Conservation (phyloP, 2,329 filamentous ascomycete species). For the Aspergillus transmontanensis region DNA sequence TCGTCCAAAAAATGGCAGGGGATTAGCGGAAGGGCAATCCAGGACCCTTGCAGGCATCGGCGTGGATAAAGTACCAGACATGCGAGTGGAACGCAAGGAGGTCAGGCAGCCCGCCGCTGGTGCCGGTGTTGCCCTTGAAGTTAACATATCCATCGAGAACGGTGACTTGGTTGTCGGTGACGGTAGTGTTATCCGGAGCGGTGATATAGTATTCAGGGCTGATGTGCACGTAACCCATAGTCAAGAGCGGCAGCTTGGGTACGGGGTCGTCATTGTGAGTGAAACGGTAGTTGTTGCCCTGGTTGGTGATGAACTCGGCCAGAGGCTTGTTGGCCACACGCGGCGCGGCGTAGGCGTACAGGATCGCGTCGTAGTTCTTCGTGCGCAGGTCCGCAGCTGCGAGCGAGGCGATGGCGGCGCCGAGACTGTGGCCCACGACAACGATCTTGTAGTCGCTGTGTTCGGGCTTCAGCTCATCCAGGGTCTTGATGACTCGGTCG, state of each 20-base stretch:
- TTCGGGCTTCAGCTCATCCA: slow-evolving; percentile 27
- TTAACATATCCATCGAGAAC: slow-evolving; percentile 27
- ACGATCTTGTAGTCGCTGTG: slow-evolving; percentile 44
- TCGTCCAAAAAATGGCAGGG: background rate
- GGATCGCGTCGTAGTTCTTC: slow-evolving; percentile 51
- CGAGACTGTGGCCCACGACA: slow-evolving; percentile 67
- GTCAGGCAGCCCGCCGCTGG: slow-evolving; percentile 18
- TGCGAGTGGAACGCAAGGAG: slow-evolving; percentile 23
- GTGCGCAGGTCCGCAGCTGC: slow-evolving; percentile 60
- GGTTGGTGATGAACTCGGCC: slow-evolving; percentile 55
- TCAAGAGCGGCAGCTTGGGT: slow-evolving; percentile 64
- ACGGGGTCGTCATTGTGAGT: slow-evolving; percentile 70
- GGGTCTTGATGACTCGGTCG: slow-evolving; percentile 36
- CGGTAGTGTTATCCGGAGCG: slow-evolving; percentile 27
- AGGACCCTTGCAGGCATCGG: slow-evolving; percentile 23
- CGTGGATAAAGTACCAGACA: slow-evolving; percentile 29
- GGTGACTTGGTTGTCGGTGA: slow-evolving; percentile 22
- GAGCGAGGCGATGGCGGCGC: slow-evolving; percentile 65
- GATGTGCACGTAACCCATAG: slow-evolving; percentile 66
- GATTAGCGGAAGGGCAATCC: slow-evolving; percentile 16
- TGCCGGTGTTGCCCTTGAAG: slow-evolving; percentile 28
- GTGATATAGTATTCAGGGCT: slow-evolving; percentile 69
- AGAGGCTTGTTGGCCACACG: slow-evolving; percentile 64
- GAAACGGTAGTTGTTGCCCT: slow-evolving; percentile 61
- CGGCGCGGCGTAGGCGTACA: slow-evolving; percentile 70